Evolutionary conservation across 2,329 filamentous ascomycete genomes (phyloP), one percentile per base, ranked within the genome.

Genomic region (Penicillium expansum): DNA sequence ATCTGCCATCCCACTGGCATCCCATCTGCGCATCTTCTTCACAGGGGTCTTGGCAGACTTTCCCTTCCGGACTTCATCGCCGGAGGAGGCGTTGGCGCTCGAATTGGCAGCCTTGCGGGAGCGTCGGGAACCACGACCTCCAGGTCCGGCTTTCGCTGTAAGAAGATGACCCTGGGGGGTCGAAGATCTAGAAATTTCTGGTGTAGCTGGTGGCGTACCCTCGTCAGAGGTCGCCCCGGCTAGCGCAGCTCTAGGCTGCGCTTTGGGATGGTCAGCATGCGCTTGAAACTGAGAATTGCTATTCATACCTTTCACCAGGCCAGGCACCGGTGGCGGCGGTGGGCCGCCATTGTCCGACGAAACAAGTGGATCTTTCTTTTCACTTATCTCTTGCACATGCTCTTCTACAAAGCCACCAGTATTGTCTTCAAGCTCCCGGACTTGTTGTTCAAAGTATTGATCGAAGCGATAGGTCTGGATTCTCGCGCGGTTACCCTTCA

Each of bases 1-100:
- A 62, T 92, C 90, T 7, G 91, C 91, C 65, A 88, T 80, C 4
- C 94, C 94, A 71, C 96, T 91, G 5, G 89, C 90, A 69, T 92
- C 90, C 94, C 94, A 99, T 70, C 89, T 92, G 61, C 94, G 86
- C 67, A 91, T 91, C 73, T 91, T 92, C 80, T 97, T 97, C 9
- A 78, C 81, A 13, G 63, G 55, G 16, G 80, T 86, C 51, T 74
- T 75, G 27, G 80, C 71, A 41, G 73, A 72, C 55, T 72, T 79
- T 70, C 64, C 79, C 74, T 86, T 90, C 67, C 85, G 86, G 62
- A 82, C 81, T 6, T 97, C 94, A 66, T 97, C 94, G 1, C 92
- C 92, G 0, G 92, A 96, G 0, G 92, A 96, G 52, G 73, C 72
- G 22, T 75, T 72, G 39, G 72, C 76, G 45, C 71, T 75, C 0